phyloP scores from a whole-genome alignment of 805 yeast genomes.

The Yamadazyma phyllophila region DNA sequence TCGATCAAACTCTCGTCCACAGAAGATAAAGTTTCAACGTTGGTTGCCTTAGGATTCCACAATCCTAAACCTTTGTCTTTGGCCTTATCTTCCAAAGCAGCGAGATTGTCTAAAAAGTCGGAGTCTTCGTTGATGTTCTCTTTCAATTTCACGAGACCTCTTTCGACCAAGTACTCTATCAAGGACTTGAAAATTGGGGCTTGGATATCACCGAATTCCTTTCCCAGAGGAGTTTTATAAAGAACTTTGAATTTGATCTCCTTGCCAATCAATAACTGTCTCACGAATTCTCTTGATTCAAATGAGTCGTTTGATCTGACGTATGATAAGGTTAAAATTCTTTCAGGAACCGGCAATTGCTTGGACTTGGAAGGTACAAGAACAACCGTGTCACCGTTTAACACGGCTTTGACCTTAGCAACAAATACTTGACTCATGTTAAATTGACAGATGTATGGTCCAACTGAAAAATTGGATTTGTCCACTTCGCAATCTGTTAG shows the following conservation, averaged over 20 bases:
- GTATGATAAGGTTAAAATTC: slow-evolving; percentile 61
- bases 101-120: slow-evolving; percentile 38
- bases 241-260: slow-evolving; percentile 56
- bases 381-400: slow-evolving; percentile 70
- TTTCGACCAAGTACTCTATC: slow-evolving; percentile 50
- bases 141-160: slow-evolving; percentile 63
- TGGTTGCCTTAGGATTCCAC: slow-evolving; percentile 39
- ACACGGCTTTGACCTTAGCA: slow-evolving; percentile 68
- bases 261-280: slow-evolving; percentile 64
- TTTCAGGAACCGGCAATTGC: slow-evolving; percentile 51
- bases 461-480: not conserved
- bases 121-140: slow-evolving; percentile 46
- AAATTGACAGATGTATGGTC: not conserved
- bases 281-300: slow-evolving; percentile 59
- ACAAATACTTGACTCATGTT: slow-evolving; percentile 16
- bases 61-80: slow-evolving; percentile 50
- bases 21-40: slow-evolving; percentile 19
- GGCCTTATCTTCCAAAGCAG: slow-evolving; percentile 49
- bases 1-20: slow-evolving; percentile 32
- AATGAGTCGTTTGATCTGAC: slow-evolving; percentile 60
- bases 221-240: slow-evolving; percentile 51
- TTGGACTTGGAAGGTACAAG: slow-evolving; percentile 48
- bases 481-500: slow-evolving; percentile 4
- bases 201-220: slow-evolving; percentile 71
- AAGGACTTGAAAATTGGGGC: slow-evolving; percentile 63